phyloP scores from a whole-genome alignment of 1,139 yeast species.

The Yamadazyma diospyri region DNA sequence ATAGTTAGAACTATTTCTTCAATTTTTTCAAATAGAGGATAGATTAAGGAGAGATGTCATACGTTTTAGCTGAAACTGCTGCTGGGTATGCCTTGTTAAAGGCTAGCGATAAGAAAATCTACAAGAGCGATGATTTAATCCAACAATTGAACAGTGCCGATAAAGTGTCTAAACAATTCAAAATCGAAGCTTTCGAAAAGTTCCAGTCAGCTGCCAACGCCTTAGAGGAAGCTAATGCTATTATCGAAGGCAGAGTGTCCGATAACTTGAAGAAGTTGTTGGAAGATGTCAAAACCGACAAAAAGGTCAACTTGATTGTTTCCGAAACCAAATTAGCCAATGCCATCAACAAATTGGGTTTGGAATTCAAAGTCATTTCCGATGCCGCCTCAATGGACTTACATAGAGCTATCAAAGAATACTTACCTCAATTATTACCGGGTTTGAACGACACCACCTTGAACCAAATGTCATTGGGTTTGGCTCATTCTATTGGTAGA shows the following conservation, averaged over 20 bases:
- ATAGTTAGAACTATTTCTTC: no score
- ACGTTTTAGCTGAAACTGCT: conserved; percentile 94
- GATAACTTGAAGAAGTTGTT: conserved; percentile 74
- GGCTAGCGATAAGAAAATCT: conserved; percentile 95
- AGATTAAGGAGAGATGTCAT: conserved; percentile 57
- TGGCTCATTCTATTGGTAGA: conserved; percentile 97
- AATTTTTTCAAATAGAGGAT: no score
- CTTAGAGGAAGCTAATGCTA: conserved; percentile 88
- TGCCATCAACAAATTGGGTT: conserved; percentile 90
- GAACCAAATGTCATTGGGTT: conserved; percentile 93
- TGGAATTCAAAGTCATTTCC: conserved; percentile 82
- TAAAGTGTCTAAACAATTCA: conserved; percentile 75
- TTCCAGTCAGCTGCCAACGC: conserved; percentile 95
- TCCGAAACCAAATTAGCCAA: conserved; percentile 95
- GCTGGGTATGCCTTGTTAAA: conserved; percentile 97
- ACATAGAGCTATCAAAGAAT: conserved; percentile 92
- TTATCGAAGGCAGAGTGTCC: conserved; percentile 91
- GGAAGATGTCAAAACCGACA: conserved; percentile 79
- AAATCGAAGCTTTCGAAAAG: conserved; percentile 92
- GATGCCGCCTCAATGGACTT: conserved; percentile 94
- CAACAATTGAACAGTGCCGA: conserved; percentile 82
- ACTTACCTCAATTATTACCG: conserved; percentile 89
- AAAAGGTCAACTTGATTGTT: conserved; percentile 86
- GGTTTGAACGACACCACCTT: conserved; percentile 84
- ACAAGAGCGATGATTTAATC: conserved; percentile 73